Percentiles rank a stretch among this genome's conserved stretches.
phyloP scores from a whole-genome alignment of 73 alveolate species.

The Paramecium octaurelia region DNA sequence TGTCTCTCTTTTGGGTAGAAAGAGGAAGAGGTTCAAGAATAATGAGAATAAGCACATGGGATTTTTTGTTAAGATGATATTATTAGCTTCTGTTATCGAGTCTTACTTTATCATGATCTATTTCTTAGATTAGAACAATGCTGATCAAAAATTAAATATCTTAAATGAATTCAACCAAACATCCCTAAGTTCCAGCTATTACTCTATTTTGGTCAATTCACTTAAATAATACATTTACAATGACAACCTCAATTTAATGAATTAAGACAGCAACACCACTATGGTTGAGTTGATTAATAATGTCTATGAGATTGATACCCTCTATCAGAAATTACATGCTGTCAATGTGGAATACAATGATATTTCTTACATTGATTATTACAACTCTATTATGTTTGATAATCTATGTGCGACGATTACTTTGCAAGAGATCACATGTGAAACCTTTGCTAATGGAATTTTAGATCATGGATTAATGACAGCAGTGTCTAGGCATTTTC shows the following conservation, averaged over 20 bases:
- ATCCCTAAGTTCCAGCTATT: conserved; percentile 9
- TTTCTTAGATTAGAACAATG: conserved; percentile 15
- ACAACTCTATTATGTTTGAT: conserved; percentile 16
- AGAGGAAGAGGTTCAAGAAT: conserved; percentile 56
- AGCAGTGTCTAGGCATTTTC: conserved; percentile 27
- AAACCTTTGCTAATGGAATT: conserved; percentile 20
- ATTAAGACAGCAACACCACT: neutral
- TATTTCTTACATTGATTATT: neutral
- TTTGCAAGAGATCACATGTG: neutral
- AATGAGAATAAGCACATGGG: conserved; percentile 52
- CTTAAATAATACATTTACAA: neutral
- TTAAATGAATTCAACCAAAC: conserved; percentile 54
- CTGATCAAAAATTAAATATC: neutral
- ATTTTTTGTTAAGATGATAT: conserved; percentile 46
- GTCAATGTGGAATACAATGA: conserved; percentile 19
- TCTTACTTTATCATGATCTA: conserved; percentile 53
- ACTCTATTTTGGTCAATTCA: conserved; percentile 16
- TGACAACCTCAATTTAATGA: neutral
- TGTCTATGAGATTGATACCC: conserved; percentile 17
- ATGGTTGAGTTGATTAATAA: conserved; percentile 9
- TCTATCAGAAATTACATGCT: conserved; percentile 40
- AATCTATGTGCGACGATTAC: neutral
- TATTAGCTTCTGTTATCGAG: conserved; percentile 27
- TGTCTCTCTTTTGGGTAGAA: conserved; percentile 54
- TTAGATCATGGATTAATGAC: conserved; percentile 44